Conservation (phyloP, 2,329 filamentous ascomycete species). For the Drechslerella dactyloides region DNA sequence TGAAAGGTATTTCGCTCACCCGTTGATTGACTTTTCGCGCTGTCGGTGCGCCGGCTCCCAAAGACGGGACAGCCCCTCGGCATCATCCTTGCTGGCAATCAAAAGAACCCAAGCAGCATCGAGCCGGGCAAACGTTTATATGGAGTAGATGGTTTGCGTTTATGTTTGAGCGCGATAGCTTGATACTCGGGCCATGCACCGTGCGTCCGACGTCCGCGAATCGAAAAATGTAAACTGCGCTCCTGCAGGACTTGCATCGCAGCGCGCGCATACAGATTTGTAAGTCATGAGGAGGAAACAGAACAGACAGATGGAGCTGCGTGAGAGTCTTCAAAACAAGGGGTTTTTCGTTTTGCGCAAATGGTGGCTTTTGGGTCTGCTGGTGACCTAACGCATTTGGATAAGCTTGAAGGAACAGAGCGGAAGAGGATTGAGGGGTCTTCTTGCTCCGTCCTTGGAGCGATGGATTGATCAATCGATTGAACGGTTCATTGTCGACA, state of each 20-base stretch:
- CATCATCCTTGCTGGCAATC: conserved; percentile 35
- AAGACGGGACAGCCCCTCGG: conserved; percentile 12
- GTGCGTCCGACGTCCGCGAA: neutral
- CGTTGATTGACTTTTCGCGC: neutral
- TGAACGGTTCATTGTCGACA: neutral
- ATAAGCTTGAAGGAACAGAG: neutral
- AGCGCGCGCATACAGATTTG: conserved; percentile 16
- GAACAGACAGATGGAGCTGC: neutral
- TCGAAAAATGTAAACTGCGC: neutral
- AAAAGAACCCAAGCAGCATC: neutral
- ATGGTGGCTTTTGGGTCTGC: neutral
- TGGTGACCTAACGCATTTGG: conserved; percentile 6
- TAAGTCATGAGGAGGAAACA: conserved; percentile 25
- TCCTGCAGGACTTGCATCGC: conserved; percentile 43
- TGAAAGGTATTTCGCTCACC: neutral
- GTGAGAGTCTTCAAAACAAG: conserved; percentile 1
- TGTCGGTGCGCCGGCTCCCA: neutral
- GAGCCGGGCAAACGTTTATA: neutral
- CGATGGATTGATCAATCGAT: neutral
- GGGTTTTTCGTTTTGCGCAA: neutral
- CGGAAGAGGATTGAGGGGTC: neutral
- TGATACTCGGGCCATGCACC: neutral
- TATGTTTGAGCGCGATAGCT: conserved; percentile 18
- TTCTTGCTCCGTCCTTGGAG: neutral
- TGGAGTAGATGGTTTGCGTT: conserved; percentile 24